Evolutionary conservation across 495 filamentous ascomycete species (phyloP).

Genomic region (Gamarada debralockiae): DNA sequence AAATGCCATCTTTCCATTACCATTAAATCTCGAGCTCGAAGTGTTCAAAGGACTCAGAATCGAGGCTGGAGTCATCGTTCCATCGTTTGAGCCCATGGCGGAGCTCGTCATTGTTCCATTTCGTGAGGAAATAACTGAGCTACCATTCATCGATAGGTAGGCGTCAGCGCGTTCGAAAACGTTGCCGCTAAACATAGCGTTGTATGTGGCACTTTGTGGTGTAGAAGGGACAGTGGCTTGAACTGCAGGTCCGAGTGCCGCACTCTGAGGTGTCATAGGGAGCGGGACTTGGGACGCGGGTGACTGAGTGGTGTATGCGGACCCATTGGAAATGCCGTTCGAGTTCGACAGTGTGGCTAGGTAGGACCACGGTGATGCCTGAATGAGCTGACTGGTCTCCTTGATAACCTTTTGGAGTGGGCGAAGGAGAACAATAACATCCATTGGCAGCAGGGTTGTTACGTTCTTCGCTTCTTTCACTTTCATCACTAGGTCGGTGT

Average conservation of each 20-base stretch:
- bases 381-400: slow-evolving; percentile 69
- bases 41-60: slow-evolving; percentile 20
- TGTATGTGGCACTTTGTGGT: slow-evolving; percentile 61
- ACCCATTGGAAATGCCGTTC: slow-evolving; percentile 15
- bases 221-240: slow-evolving; percentile 85
- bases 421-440: slow-evolving; percentile 66
- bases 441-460: slow-evolving; percentile 55
- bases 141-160: slow-evolving; percentile 50
- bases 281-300: slow-evolving; percentile 32
- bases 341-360: slow-evolving; percentile 11
- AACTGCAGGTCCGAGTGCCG: slow-evolving; percentile 81
- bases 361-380: slow-evolving; percentile 71
- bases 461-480: slow-evolving; percentile 65
- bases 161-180: slow-evolving; percentile 74
- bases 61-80: slow-evolving; percentile 17
- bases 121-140: slow-evolving; percentile 16
- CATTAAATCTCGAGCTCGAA: slow-evolving; percentile 21
- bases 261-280: slow-evolving; percentile 69
- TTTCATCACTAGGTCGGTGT: slow-evolving; percentile 66
- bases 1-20: slow-evolving; percentile 21
- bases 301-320: slow-evolving; percentile 20
- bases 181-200: slow-evolving; percentile 62
- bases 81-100: slow-evolving; percentile 20
- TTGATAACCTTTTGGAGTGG: slow-evolving; percentile 73
- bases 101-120: slow-evolving; percentile 26